Conservation (phyloP, 345 rosid genomes). For the Nasturtium officinale region DNA sequence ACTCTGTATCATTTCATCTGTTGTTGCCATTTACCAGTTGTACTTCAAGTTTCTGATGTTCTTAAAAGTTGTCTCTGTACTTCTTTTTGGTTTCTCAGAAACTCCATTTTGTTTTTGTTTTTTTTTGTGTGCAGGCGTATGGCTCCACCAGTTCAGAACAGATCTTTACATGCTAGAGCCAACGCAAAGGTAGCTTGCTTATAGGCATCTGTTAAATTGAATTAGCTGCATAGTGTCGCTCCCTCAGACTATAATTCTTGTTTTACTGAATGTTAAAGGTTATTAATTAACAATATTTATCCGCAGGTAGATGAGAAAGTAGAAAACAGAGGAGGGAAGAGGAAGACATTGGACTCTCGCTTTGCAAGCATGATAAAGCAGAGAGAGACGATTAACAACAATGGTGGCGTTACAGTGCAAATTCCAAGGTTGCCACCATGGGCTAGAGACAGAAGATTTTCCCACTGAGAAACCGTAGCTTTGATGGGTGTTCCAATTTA, state of each 20-base stretch:
- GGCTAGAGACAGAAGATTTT: conserved; percentile 51
- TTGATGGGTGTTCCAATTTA: not conserved
- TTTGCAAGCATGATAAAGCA: conserved; percentile 82
- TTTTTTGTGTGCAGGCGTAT: conserved; percentile 50
- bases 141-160: conserved; percentile 45
- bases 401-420: conserved; percentile 42
- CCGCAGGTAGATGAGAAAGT: conserved; percentile 34
- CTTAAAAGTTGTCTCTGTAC: conserved; percentile 1
- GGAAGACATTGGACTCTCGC: conserved; percentile 69
- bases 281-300: not conserved
- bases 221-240: not conserved
- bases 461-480: conserved; percentile 38
- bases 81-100: conserved; percentile 11
- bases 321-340: conserved; percentile 42
- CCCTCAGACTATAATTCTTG: not conserved
- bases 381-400: conserved; percentile 45
- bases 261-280: not conserved
- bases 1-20: conserved; percentile 24
- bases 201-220: not conserved
- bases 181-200: conserved; percentile 53
- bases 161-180: conserved; percentile 4
- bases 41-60: conserved; percentile 2
- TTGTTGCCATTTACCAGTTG: conserved; percentile 23
- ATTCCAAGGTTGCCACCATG: conserved; percentile 54
- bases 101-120: not conserved